phyloP scores from a whole-genome alignment of 768 basidiomycete genomes.

The Lentinula sp. region DNA sequence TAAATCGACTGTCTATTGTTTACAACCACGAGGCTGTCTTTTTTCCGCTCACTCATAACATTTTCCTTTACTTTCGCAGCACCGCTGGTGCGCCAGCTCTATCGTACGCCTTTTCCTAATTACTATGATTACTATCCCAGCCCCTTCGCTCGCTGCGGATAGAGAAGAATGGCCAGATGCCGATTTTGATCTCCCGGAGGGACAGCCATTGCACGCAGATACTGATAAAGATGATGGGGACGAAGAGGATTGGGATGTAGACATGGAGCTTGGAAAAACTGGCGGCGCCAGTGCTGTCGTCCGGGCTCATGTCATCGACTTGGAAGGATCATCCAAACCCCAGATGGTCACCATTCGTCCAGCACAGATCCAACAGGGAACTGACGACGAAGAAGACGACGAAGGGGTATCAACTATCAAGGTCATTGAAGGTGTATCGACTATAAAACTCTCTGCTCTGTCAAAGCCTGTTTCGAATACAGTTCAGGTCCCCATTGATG shows the following conservation, averaged over 20 bases:
- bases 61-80: constrained; percentile 15
- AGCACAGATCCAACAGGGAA: constrained; percentile 38
- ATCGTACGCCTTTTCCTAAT: constrained; percentile 12
- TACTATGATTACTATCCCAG: constrained; percentile 54
- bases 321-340: constrained; percentile 32
- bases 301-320: constrained; percentile 23
- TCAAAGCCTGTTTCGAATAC: constrained; percentile 28
- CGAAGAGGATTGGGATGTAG: constrained; percentile 76
- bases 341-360: constrained; percentile 63
- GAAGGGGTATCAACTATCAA: constrained; percentile 84
- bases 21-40: constrained; percentile 23
- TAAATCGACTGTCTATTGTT: constrained; percentile 6
- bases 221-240: constrained; percentile 60
- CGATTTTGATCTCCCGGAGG: constrained; percentile 83
- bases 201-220: constrained; percentile 54
- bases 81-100: constrained; percentile 16
- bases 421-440: constrained; percentile 70
- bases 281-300: constrained; percentile 42
- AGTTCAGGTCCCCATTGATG: constrained; percentile 44
- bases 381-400: constrained; percentile 57
- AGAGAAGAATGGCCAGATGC: constrained; percentile 85
- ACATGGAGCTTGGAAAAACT: constrained; percentile 62
- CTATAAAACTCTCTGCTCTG: constrained; percentile 67
- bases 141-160: constrained; percentile 44
- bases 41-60: constrained; percentile 12